Base-by-base conservation (phyloP, 768 basidiomycete species). In the Podaxis sp. region DNA sequence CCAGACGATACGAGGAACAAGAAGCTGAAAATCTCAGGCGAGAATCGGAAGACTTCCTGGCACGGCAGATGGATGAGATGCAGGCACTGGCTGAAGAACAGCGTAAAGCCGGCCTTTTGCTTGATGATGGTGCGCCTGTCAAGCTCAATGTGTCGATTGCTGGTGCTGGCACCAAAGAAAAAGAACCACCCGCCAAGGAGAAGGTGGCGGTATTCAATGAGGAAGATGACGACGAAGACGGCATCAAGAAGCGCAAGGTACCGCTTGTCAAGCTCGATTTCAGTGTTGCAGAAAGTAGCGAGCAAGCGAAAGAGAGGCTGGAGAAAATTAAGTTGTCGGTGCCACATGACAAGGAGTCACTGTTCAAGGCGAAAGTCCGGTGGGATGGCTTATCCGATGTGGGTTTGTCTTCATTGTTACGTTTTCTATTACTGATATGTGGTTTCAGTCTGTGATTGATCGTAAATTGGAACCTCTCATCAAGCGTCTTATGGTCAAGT, bases 21-120 rank as follows among this genome's bases (percentile, higher is more conserved):
- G 94, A 97, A 74, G 85, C 87, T 7, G 95, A 92, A 71, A 91
- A 93, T 67, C 81, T 97, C 24, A 87, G 93, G 39, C 84, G 87
- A 54, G 95, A 98, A 75, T 95, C 94, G 0, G 96, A 98, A 74
- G 90, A 87, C 65, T 97, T 99, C 83, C 81, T 98, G 64, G 92
- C 93, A 39, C 84, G 88, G 59, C 95, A 97, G 71, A 95, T 96
- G 93, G 93, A 93, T 66, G 95, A 98, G 73, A 91, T 96, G 88
- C 93, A 95, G 67, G 89, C 92, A 2, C 79, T 96, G 30, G 92
- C 92, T 12, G 92, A 92, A 56, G 91, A 96, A 70, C 94, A 97
- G 69, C 87, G 93, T 66, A 92, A 93, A 70, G 93, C 92, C 6
- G 95, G 95, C 33, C 82, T 96, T 76, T 76, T 97, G 15, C 82